Conservation (phyloP, 371 early-diverging fungal species). For the Saksenaea vasiformis region DNA sequence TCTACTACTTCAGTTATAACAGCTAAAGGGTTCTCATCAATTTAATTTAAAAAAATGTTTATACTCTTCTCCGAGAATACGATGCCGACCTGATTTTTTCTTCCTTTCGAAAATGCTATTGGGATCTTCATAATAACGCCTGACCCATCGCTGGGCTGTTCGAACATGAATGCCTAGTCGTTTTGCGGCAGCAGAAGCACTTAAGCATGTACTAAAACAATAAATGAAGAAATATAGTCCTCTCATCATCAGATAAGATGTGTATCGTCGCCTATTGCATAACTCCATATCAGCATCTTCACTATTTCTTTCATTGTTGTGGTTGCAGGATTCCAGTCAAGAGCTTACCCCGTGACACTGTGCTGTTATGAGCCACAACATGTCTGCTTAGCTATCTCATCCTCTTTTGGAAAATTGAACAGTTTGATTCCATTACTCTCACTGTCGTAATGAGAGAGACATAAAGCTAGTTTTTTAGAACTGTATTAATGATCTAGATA, state of each 20-base stretch:
- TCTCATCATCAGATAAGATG: background rate
- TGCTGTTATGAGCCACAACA: no score
- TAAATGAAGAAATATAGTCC: background rate
- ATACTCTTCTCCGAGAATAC: conserved; percentile 9
- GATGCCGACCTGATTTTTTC: conserved; percentile 9
- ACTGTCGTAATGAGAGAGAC: no score
- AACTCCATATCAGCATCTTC: no score
- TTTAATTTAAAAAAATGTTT: no score
- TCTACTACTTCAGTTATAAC: conserved; percentile 18
- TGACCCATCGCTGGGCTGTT: conserved; percentile 19
- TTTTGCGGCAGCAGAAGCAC: conserved; percentile 24
- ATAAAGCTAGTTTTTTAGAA: no score
- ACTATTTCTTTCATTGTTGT: background rate
- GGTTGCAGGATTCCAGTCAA: no score
- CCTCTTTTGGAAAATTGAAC: no score
- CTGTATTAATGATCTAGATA: no score
- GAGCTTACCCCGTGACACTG: no score
- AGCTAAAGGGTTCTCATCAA: conserved; percentile 17
- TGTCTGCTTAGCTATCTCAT: no score
- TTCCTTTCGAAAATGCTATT: conserved; percentile 19
- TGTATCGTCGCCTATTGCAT: background rate
- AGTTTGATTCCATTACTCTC: no score
- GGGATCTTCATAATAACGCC: conserved; percentile 19
- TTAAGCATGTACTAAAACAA: conserved; percentile 1
- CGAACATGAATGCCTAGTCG: conserved; percentile 26